phyloP scores from a whole-genome alignment of 1,139 yeast genomes.

The Eremothecium gossypii region DNA sequence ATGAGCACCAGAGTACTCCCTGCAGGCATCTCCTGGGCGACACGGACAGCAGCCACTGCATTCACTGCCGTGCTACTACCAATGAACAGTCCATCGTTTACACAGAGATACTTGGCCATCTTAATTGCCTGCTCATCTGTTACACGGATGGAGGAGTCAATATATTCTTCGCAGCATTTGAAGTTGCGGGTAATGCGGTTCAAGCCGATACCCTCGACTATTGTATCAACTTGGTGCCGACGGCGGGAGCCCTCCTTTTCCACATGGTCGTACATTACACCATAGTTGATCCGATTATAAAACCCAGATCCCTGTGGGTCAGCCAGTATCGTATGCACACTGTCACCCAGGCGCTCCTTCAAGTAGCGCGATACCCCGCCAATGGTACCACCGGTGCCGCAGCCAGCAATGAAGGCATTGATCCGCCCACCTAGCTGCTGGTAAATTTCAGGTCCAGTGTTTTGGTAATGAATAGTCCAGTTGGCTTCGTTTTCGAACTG shows the following conservation, averaged over 20 bases:
- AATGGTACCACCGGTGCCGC: conserved; percentile 52
- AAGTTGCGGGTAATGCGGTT: conserved; percentile 81
- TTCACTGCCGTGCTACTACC: conserved; percentile 91
- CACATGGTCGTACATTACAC: conserved; percentile 85
- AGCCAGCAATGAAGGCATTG: conserved; percentile 70
- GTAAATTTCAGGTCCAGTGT: conserved; percentile 90
- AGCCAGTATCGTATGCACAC: conserved; percentile 51
- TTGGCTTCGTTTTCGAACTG: conserved; percentile 87
- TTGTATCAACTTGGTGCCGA: conserved; percentile 91
- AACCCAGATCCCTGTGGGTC: conserved; percentile 97
- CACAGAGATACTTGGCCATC: conserved; percentile 80
- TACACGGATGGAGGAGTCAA: conserved; percentile 76
- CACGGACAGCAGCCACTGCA: conserved; percentile 76
- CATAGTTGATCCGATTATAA: conserved; percentile 71
- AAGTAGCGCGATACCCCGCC: conserved; percentile 68
- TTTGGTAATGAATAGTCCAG: conserved; percentile 72
- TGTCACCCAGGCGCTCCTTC: conserved; percentile 39
- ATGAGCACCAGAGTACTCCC: conserved; percentile 76
- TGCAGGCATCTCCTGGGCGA: conserved; percentile 48
- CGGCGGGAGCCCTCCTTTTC: conserved; percentile 91
- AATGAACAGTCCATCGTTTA: conserved; percentile 79
- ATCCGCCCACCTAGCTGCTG: conserved; percentile 53
- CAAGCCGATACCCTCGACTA: conserved; percentile 89
- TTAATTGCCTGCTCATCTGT: conserved; percentile 68
- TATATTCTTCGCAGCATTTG: conserved; percentile 53